Conservation (phyloP, 345 rosid genomes). For the Clausena lansium region DNA sequence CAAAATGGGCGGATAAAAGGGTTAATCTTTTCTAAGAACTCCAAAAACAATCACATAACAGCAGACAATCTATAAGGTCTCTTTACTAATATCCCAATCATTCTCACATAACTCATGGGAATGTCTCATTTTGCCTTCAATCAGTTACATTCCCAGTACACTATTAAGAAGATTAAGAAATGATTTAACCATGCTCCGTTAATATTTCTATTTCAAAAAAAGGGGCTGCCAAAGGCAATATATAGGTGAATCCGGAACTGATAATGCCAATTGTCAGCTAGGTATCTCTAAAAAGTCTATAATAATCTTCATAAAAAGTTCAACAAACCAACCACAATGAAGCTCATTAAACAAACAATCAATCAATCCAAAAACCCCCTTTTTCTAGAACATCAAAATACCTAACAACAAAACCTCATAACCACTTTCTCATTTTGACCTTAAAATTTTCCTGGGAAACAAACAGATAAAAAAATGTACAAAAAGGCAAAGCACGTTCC, state of each 20-base stretch:
- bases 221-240: not conserved
- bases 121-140: not conserved
- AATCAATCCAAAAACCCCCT: not conserved
- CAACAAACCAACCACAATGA: not conserved
- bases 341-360: not conserved
- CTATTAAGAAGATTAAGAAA: not conserved
- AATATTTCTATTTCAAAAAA: not conserved
- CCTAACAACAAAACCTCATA: not conserved
- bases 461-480: slow-evolving; percentile 11
- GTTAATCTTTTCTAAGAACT: not conserved
- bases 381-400: not conserved
- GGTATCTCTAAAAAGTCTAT: not conserved
- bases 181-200: not conserved
- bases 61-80: not conserved
- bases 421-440: not conserved
- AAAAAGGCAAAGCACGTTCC: not conserved
- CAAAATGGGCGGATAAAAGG: not conserved
- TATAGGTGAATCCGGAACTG: not conserved
- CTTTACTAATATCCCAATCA: not conserved
- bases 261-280: not conserved
- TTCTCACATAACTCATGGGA: not conserved
- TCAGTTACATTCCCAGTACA: not conserved
- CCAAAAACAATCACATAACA: not conserved
- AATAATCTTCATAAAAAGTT: not conserved
- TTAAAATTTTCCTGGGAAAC: not conserved